Conservation (phyloP, 139 green algal genomes). For the Chlamydomonas schloesseri region DNA sequence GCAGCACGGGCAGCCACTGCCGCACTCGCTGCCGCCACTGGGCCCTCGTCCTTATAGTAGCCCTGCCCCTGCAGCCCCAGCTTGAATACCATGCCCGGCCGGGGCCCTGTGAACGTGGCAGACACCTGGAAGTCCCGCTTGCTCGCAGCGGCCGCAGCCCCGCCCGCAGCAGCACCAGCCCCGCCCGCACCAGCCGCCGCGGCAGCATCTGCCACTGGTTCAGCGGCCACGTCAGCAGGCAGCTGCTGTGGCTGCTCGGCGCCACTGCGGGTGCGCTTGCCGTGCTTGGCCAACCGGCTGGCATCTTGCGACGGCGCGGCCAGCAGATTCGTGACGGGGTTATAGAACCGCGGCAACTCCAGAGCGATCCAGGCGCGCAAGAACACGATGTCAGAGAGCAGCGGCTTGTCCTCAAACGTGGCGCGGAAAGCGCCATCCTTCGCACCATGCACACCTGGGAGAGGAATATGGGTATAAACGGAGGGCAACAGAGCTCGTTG, state of each 20-base stretch:
- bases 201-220: background rate
- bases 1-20: background rate
- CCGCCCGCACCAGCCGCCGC: background rate
- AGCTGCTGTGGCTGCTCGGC: background rate
- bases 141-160: background rate
- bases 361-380: slow-evolving; percentile 93
- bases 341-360: slow-evolving; percentile 93
- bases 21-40: slow-evolving; percentile 9
- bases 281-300: slow-evolving; percentile 27
- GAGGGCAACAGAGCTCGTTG: too few species aligned
- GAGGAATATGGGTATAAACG: too few species aligned
- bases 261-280: background rate
- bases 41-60: slow-evolving; percentile 85
- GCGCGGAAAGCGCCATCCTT: slow-evolving; percentile 73
- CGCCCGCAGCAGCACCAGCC: background rate
- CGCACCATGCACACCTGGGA: slow-evolving; percentile 53
- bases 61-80: slow-evolving; percentile 74
- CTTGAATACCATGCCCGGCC: slow-evolving; percentile 81
- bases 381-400: slow-evolving; percentile 95
- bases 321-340: slow-evolving; percentile 94
- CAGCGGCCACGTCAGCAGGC: too few species aligned
- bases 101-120: slow-evolving; percentile 66
- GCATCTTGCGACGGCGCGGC: slow-evolving; percentile 11
- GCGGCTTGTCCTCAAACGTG: slow-evolving; percentile 97
- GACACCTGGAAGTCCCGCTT: slow-evolving; percentile 58